Evolutionary conservation across 805 yeast genomes (phyloP).

Genomic region (Metschnikowia cubensis): DNA sequence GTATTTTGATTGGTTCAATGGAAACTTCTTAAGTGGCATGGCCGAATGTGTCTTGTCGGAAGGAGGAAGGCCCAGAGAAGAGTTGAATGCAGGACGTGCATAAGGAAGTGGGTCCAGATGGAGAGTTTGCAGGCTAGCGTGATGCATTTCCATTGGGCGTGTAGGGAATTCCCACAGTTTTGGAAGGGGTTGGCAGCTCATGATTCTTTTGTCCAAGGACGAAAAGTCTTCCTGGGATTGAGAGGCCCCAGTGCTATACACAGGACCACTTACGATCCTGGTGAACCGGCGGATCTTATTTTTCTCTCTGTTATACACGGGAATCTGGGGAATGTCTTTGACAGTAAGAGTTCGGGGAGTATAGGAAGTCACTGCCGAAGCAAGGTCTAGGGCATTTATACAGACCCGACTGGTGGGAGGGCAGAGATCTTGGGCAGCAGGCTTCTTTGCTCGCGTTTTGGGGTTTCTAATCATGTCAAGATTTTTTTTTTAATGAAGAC

Average conservation of each 20-base stretch:
- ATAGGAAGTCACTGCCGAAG: constrained; percentile 26
- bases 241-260: background rate
- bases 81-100: background rate
- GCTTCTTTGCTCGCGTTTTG: constrained; percentile 5
- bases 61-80: background rate
- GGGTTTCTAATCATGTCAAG: constrained; percentile 6
- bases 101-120: background rate
- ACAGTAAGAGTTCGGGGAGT: constrained; percentile 23
- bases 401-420: constrained; percentile 4
- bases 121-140: background rate
- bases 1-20: background rate
- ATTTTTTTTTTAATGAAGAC: too few species aligned
- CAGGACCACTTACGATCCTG: constrained; percentile 7
- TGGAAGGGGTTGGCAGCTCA: background rate
- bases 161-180: too few species aligned
- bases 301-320: constrained; percentile 20
- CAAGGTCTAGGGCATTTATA: constrained; percentile 21
- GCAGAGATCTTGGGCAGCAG: constrained; percentile 1
- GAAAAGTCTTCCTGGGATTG: background rate
- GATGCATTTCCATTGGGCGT: background rate
- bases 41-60: background rate
- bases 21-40: background rate
- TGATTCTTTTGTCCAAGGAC: background rate
- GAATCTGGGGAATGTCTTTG: constrained; percentile 25
- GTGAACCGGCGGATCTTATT: constrained; percentile 21